Evolutionary conservation across 306 rosid species (phyloP), one percentile per base, ranked within the genome.

Genomic region (Mucuna pruriens): DNA sequence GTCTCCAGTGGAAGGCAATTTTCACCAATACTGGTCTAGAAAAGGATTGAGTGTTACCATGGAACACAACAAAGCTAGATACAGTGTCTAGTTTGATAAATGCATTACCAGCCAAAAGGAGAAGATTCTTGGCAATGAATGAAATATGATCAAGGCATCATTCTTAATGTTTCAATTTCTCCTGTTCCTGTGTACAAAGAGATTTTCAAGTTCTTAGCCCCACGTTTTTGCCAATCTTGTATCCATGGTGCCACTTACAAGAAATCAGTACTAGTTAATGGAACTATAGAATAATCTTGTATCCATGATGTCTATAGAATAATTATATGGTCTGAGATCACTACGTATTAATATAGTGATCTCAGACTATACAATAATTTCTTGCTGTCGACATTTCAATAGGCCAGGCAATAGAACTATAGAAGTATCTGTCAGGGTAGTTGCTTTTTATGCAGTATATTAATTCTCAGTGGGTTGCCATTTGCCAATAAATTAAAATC

Each of bases 1-100:
- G 25, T 84, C 81, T 38, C 73, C 60, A 76, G 80, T 44, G 76
- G 73, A 57, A 38, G 39, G 85, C 51, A 63, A 29, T 76, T 62
- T 13, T 69, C 51, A 62, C 48, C 13, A 23, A n/a, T 29, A 66
- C 55, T 66, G 29, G 48, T 69, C 58, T 23, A 13, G 66, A 71
- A 79, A 55, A 79, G 48, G 62, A 70, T 6, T 26, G 70, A 68
- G 52, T 57, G 72, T 45, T 26, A 62, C 52, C 68, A 61, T 45
- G 61, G 17, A 79, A 55, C 71, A 44, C 39, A 75, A 75, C 80
- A 60, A 40, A 76, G 63, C 77, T 38, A 44, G 26, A 77, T 19
- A 23, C 38, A 55, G 64, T 71, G 58, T 9, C 2, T 20, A 49
- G 54, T 67, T 38, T 52, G 19, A 29, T 33, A 33, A 84, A 33